Base-by-base conservation (phyloP, 2,329 filamentous ascomycete species). In the Gliomastix tumulicola region DNA sequence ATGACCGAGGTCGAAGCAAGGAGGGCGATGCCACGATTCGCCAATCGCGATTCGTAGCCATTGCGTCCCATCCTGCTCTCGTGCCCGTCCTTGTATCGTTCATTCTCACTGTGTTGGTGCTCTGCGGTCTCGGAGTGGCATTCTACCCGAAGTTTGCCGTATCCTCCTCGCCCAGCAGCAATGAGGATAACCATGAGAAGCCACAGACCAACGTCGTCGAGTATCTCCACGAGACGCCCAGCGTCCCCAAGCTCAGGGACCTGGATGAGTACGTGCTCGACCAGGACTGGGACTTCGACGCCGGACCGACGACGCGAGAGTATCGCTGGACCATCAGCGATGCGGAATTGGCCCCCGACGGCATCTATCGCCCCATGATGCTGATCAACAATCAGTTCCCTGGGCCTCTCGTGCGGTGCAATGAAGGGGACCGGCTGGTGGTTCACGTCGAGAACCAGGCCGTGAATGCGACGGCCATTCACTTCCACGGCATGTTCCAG, bases 361-460 rank as follows among this genome's bases (percentile, higher is more conserved):
- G 74, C 4, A 56, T 78, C 16, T 66, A 57, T 30, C 65, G 71
- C 16, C 68, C 64, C 8, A 73, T 82, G 65, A 73, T 88, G 36
- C 74, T 81, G 25, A 84, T 88, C 59, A 88, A 90, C 50, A 78
- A 79, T 23, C 67, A 82, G 51, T 88, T 84, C 57, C 86, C 86
- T 0, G 72, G 85, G 1, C 85, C 85, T 6, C 57, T 84, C 31
- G 75, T 92, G 32, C 76, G 85, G 44, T 76, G 79, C 43, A 86
- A 84, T 45, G 78, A 84, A 44, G 84, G 82, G 16, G 86, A 92
- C 47, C 76, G 71, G 2, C 56, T 92, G 8, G 56, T 86, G 4
- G 75, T 88, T 30, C 76, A 84, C 21, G 67, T 88, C 35, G 62
- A 76, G 45, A 90, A 90, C 47, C 67, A 72, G 17, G 82, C 15